A percentile compares a stretch with the other conserved stretches of the same genome.
Conservation (phyloP, 257 asterid species). For the Handroanthus guayacan region DNA sequence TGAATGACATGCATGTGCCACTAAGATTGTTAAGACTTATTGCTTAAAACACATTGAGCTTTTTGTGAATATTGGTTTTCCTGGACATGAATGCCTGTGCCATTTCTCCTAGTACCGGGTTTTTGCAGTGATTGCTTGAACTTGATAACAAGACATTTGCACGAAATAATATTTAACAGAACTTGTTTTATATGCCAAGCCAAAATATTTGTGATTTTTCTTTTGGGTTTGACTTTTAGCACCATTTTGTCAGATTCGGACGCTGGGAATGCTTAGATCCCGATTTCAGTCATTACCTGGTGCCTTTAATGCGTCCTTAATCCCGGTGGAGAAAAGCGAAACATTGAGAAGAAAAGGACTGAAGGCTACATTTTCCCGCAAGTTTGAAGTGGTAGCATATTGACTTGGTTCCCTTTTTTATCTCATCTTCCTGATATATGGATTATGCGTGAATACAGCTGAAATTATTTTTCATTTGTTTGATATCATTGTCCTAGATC, state of each 20-base stretch:
- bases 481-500: conserved; percentile 49
- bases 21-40: background rate
- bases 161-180: background rate
- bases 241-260: conserved; percentile 65
- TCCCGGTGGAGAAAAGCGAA: conserved; percentile 74
- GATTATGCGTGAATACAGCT: conserved; percentile 12
- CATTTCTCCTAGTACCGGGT: background rate
- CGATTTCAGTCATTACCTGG: conserved; percentile 89
- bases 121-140: background rate
- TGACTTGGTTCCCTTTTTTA: background rate
- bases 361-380: conserved; percentile 69
- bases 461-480: conserved; percentile 5
- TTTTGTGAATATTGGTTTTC: background rate
- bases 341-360: conserved; percentile 69
- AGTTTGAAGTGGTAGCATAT: conserved; percentile 61
- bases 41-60: conserved; percentile 12
- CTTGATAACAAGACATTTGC: background rate
- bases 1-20: background rate
- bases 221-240: background rate
- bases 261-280: conserved; percentile 87
- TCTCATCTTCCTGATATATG: conserved; percentile 2
- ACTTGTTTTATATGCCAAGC: background rate
- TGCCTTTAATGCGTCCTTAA: conserved; percentile 83
- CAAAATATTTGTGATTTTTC: conserved; percentile 11
- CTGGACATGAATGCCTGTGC: conserved; percentile 14